Percentiles rank a stretch among this genome's conserved stretches.
phyloP scores from a whole-genome alignment of 495 filamentous ascomycete species.

The Penicillium canescens region DNA sequence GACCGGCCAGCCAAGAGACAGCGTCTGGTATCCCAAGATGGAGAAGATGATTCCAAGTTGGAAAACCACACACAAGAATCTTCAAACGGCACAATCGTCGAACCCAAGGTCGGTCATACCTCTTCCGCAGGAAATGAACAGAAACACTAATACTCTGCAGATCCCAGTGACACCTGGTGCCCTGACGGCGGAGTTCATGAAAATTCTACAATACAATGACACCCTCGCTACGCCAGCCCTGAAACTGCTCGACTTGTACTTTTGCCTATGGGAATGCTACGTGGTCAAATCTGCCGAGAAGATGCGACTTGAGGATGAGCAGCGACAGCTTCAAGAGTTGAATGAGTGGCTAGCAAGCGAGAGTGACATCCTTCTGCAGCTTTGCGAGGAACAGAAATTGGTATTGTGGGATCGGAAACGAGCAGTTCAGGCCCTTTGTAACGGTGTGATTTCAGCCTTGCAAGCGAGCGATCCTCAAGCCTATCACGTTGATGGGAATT shows the following conservation, averaged over 20 bases:
- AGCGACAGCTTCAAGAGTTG: background rate
- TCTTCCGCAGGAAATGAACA: too few species aligned
- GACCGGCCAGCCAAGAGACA: background rate
- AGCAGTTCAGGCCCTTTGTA: constrained; percentile 1
- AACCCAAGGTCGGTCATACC: too few species aligned
- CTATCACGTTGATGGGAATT: background rate
- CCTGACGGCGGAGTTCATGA: too few species aligned
- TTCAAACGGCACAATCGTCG: too few species aligned
- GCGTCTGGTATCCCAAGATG: background rate
- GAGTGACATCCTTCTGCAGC: constrained; percentile 1
- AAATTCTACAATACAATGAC: too few species aligned
- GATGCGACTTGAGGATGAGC: constrained; percentile 1
- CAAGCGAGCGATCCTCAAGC: constrained; percentile 1
- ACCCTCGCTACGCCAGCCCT: background rate
- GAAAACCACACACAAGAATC: too few species aligned
- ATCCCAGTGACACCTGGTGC: too few species aligned
- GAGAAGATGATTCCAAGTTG: background rate
- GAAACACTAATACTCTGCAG: too few species aligned
- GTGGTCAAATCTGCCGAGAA: background rate
- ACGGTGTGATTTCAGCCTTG: constrained; percentile 1
- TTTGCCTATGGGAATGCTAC: background rate
- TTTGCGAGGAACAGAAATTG: background rate
- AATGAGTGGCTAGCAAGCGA: constrained; percentile 9
- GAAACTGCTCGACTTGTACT: background rate
- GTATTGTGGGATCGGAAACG: constrained; percentile 1